These are phyloP conservation scores for Cornus controversa DNA, from an alignment of 148 eudicot genomes.

Conservation along the genomic window DNA sequence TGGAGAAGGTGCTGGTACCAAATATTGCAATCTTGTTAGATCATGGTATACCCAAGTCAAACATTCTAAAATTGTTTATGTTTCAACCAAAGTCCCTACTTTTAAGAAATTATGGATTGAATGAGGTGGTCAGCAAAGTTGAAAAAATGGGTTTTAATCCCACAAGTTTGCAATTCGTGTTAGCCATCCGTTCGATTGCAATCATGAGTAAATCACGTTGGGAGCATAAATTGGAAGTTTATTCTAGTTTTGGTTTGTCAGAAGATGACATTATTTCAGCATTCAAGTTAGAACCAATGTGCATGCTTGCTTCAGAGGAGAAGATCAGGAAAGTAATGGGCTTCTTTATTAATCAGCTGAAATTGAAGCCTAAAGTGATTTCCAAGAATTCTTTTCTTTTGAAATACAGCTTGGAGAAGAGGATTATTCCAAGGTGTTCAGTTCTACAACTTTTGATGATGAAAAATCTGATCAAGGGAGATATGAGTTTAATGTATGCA, in stretches of 20 bases:
- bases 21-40: too few relatives aligned
- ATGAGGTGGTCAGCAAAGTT: not conserved
- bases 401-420: constrained; percentile 10
- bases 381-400: constrained; percentile 2
- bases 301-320: not conserved
- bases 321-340: constrained; percentile 6
- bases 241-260: constrained; percentile 12
- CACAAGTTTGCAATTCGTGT: not conserved
- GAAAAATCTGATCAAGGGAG: not conserved
- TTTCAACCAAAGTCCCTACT: not conserved
- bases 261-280: constrained; percentile 2
- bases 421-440: constrained; percentile 20
- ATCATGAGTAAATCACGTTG: not conserved
- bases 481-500: not conserved
- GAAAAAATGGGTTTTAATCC: constrained; percentile 15
- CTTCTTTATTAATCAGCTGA: constrained; percentile 8
- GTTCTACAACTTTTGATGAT: constrained; percentile 9
- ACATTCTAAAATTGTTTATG: too few relatives aligned
- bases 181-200: constrained; percentile 6
- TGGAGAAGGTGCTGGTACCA: too few relatives aligned
- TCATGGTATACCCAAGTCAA: too few relatives aligned
- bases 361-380: constrained; percentile 1
- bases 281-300: not conserved
- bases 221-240: not conserved
- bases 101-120: not conserved